A percentile compares a stretch with the other conserved stretches of the same genome.
Conservation (phyloP, 805 yeast species). For the Barnettozyma pratensis region DNA sequence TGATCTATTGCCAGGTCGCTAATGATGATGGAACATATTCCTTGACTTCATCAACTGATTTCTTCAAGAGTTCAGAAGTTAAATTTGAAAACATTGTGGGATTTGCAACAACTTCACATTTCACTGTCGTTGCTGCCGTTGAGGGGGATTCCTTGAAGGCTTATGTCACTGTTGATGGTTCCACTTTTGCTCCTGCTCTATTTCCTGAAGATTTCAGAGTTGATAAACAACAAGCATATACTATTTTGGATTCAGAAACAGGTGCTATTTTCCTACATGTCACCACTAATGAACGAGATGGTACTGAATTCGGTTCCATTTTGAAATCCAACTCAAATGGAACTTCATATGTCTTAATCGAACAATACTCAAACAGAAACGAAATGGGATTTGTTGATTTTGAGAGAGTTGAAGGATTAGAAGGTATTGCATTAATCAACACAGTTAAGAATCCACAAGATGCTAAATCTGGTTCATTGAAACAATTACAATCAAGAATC, state of each 20-base stretch:
- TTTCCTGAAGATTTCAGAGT: slow-evolving; percentile 67
- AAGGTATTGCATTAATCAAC: slow-evolving; percentile 79
- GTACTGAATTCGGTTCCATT: slow-evolving; percentile 67
- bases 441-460: slow-evolving; percentile 53
- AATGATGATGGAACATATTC: slow-evolving; percentile 24
- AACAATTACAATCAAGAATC: slow-evolving; percentile 64
- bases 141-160: slow-evolving; percentile 54
- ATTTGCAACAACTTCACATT: slow-evolving; percentile 66
- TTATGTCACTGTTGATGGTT: slow-evolving; percentile 75
- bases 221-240: slow-evolving; percentile 66
- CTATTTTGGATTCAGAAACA: slow-evolving; percentile 70
- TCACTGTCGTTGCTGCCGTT: slow-evolving; percentile 63
- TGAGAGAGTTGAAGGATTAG: slow-evolving; percentile 76
- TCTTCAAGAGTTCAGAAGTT: slow-evolving; percentile 25
- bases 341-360: slow-evolving; percentile 69
- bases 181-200: slow-evolving; percentile 66
- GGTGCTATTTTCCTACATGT: slow-evolving; percentile 79
- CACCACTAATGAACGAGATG: slow-evolving; percentile 50
- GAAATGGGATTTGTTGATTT: slow-evolving; percentile 76
- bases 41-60: slow-evolving; percentile 26
- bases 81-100: slow-evolving; percentile 64
- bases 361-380: slow-evolving; percentile 72
- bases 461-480: slow-evolving; percentile 39
- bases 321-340: slow-evolving; percentile 91
- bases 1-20: slow-evolving; percentile 60